Evolutionary conservation across 2,329 filamentous ascomycete species (phyloP), one percentile per base, ranked within the genome.

Genomic region (Colletotrichum sp.): DNA sequence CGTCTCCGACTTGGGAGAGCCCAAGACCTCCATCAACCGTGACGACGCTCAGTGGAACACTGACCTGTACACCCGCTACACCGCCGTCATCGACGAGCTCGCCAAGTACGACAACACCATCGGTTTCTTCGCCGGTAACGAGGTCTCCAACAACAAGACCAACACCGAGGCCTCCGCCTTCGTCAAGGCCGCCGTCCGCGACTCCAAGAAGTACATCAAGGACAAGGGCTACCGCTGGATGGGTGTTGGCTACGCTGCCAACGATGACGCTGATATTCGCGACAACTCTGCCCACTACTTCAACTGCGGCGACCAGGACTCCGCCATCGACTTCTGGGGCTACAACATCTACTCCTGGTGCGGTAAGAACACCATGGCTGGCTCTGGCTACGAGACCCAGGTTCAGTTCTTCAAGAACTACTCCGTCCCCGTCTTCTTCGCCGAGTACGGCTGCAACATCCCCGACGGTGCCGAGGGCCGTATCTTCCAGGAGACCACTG

Each of bases 321-420:
- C 77, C 87, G 82, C 94, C 77, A 98, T 99, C 79, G 97, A 99
- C 87, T 99, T 98, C 90, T 99, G 96, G 95, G 97, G 97, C 75
- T 99, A 99, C 93, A 99, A 99, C 90, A 98, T 99, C 88, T 99
- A 99, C 91, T 98, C 96, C 69, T 99, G 97, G 97, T 99, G 97
- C 85, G 97, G 96, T 80, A 85, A 96, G 80, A 98, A 95, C 82
- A 92, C 89, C 81, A 97, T 94, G 88, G 83, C 89, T 43, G 83
- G 89, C 75, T 98, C 97, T 5, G 95, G 95, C 71, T 99, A 96
- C 87, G 89, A 93, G 78, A 90, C 92, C 72, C 94, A 96, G 84
- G 96, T 96, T 80, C 86, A 95, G 79, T 96, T 98, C 87, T 99
- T 98, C 89, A 85, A 89, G 75, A 92, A 93, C 83, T 99, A 97